Evolutionary conservation across 2,329 filamentous ascomycete species (phyloP).

Genomic region (Pyricularia pennisetigena): DNA sequence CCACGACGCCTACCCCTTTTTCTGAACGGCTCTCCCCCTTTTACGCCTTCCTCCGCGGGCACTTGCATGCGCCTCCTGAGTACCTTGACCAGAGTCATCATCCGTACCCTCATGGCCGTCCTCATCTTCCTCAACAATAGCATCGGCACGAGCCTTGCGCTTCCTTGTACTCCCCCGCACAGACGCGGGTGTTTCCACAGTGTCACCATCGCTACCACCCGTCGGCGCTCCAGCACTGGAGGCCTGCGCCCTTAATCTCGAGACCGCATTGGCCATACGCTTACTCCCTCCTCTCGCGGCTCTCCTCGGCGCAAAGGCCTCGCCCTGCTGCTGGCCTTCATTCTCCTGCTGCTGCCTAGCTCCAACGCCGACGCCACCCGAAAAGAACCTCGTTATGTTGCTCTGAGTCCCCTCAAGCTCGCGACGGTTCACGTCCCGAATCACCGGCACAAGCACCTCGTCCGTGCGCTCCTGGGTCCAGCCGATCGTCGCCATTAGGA

Average conservation of each 20-base stretch:
- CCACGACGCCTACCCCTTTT: not conserved
- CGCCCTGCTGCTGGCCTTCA: conserved; percentile 3
- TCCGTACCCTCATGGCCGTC: not conserved
- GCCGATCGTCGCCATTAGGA: conserved; percentile 85
- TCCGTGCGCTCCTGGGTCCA: conserved; percentile 90
- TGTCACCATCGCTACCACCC: conserved; percentile 9
- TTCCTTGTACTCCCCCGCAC: not conserved
- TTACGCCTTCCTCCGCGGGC: not conserved
- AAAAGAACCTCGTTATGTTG: conserved; percentile 92
- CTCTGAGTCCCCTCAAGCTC: conserved; percentile 85
- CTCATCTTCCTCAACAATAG: not conserved
- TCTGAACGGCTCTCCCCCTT: not conserved
- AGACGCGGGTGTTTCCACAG: conserved; percentile 5
- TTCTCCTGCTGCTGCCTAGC: conserved; percentile 7
- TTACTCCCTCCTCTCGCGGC: conserved; percentile 15
- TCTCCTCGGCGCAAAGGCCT: conserved; percentile 18
- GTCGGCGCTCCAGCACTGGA: conserved; percentile 8
- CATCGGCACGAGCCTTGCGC: not conserved
- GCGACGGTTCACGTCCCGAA: conserved; percentile 86
- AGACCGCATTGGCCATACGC: conserved; percentile 22
- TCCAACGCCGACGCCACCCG: conserved; percentile 46
- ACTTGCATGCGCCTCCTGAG: not conserved
- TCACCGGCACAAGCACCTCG: conserved; percentile 89
- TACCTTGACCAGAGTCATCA: not conserved
- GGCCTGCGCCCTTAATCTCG: conserved; percentile 16